phyloP scores from a whole-genome alignment of 2,329 filamentous ascomycete species.

The Phialophora tarda region DNA sequence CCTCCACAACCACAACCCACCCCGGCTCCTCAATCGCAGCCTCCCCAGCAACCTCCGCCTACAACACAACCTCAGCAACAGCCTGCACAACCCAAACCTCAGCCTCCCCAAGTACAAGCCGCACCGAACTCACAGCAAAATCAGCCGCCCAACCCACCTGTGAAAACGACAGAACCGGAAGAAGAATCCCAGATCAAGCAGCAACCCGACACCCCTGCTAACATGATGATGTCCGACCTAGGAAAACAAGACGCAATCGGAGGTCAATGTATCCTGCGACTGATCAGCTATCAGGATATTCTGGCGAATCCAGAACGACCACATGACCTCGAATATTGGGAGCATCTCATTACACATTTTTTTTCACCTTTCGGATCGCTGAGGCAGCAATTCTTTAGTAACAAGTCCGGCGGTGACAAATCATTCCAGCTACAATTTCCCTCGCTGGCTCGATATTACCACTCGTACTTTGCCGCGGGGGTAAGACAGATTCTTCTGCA shows the following conservation, averaged over 20 bases:
- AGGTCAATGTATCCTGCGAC: slow-evolving; percentile 56
- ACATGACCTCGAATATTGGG: slow-evolving; percentile 78
- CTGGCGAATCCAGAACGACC: slow-evolving; percentile 55
- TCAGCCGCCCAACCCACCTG: slow-evolving; percentile 42
- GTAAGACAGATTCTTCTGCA: slow-evolving; percentile 85
- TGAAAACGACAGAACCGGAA: slow-evolving; percentile 40
- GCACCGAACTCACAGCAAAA: slow-evolving; percentile 42
- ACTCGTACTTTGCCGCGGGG: slow-evolving; percentile 85
- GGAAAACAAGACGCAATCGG: slow-evolving; percentile 44
- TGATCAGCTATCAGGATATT: slow-evolving; percentile 63
- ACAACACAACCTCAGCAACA: slow-evolving; percentile 45
- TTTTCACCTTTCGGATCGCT: slow-evolving; percentile 80
- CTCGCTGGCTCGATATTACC: slow-evolving; percentile 85
- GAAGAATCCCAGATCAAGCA: slow-evolving; percentile 48
- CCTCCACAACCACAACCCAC: slow-evolving; percentile 53
- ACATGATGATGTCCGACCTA: slow-evolving; percentile 49
- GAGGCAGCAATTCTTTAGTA: slow-evolving; percentile 69
- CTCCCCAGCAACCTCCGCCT: slow-evolving; percentile 46
- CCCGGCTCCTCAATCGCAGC: slow-evolving; percentile 49
- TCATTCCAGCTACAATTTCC: slow-evolving; percentile 84
- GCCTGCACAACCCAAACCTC: slow-evolving; percentile 45
- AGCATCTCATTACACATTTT: slow-evolving; percentile 76
- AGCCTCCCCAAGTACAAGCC: slow-evolving; percentile 45
- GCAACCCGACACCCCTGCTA: slow-evolving; percentile 47
- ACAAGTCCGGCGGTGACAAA: slow-evolving; percentile 65